These are phyloP conservation scores for Myochromella boudieri DNA, from an alignment of 768 basidiomycete species.

Conservation along the genomic window DNA sequence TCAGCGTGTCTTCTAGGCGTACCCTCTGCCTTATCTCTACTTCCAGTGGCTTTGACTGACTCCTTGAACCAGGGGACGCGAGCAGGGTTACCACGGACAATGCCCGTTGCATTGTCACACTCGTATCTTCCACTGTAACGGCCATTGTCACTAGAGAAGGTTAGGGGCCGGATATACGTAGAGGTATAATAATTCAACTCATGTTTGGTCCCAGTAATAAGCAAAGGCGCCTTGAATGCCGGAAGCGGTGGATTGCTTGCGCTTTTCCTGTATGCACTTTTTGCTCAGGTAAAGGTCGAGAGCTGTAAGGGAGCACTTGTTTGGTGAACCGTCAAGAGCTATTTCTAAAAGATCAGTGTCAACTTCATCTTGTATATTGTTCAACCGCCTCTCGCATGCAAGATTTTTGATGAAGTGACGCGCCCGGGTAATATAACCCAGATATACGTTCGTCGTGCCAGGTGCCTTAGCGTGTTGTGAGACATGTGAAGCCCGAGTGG, in stretches of 20 bases:
- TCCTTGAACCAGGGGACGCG: conserved; percentile 18
- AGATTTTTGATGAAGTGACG: no score
- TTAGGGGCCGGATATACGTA: no score
- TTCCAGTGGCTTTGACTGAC: conserved; percentile 19
- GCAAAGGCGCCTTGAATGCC: conserved; percentile 27
- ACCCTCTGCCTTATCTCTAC: no score
- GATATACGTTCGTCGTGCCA: no score
- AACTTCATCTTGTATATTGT: conserved; percentile 15
- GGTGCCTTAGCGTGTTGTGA: no score
- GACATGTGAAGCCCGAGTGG: no score
- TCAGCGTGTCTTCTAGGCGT: conserved; percentile 20
- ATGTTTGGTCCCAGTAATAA: conserved; percentile 28
- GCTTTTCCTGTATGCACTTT: conserved; percentile 27
- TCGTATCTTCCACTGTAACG: conserved; percentile 20
- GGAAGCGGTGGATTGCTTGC: conserved; percentile 17
- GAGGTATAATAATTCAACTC: no score
- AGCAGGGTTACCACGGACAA: conserved; percentile 25
- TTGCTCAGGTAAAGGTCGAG: conserved; percentile 26
- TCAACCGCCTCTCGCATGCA: neutral
- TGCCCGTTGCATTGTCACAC: conserved; percentile 11
- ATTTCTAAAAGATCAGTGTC: conserved; percentile 20
- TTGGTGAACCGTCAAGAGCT: conserved; percentile 28
- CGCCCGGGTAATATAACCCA: no score
- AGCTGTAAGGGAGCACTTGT: conserved; percentile 23
- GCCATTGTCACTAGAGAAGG: conserved; percentile 19